phyloP scores from a whole-genome alignment of 352 stramenopile species.

The Phytophthora pinifolia region DNA sequence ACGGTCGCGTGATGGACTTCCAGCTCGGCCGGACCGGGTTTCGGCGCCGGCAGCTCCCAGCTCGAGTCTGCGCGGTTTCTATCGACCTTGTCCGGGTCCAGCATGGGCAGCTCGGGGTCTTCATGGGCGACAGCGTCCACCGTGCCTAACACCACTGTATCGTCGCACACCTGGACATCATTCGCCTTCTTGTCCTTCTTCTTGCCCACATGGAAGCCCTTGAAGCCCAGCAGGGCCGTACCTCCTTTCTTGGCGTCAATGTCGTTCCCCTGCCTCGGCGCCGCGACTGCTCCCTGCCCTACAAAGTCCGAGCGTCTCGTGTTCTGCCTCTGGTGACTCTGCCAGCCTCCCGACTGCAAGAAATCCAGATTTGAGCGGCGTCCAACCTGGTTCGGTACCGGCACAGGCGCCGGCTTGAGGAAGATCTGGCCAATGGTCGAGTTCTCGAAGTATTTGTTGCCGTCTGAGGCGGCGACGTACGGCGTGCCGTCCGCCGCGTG shows the following conservation, averaged over 20 bases:
- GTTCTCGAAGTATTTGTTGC: constrained; percentile 43
- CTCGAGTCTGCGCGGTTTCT: constrained; percentile 39
- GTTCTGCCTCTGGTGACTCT: constrained; percentile 5
- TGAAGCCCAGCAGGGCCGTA: constrained; percentile 25
- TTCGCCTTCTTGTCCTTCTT: constrained; percentile 29
- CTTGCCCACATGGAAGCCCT: constrained; percentile 29
- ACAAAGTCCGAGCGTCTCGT: constrained; percentile 22
- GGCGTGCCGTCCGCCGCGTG: constrained; percentile 37
- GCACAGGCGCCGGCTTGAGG: constrained; percentile 20
- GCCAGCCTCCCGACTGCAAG: constrained; percentile 22
- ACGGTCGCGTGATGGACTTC: constrained; percentile 1
- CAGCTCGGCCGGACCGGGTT: constrained; percentile 3
- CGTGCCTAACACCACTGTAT: constrained; percentile 13
- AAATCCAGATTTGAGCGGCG: constrained; percentile 39
- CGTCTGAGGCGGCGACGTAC: constrained; percentile 43
- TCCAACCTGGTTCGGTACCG: constrained; percentile 7
- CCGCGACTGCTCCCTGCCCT: constrained; percentile 7
- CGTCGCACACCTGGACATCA: constrained; percentile 15
- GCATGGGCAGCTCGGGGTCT: constrained; percentile 35
- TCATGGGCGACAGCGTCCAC: background rate
- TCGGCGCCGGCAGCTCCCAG: constrained; percentile 30
- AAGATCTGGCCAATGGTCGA: constrained; percentile 53
- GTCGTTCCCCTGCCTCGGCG: constrained; percentile 6
- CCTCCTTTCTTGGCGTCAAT: constrained; percentile 23
- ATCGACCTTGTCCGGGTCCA: constrained; percentile 36